Evolutionary conservation across 371 early-diverging fungal species (phyloP), one percentile per base, ranked within the genome.

Genomic region (Haplosporangium sp.): DNA sequence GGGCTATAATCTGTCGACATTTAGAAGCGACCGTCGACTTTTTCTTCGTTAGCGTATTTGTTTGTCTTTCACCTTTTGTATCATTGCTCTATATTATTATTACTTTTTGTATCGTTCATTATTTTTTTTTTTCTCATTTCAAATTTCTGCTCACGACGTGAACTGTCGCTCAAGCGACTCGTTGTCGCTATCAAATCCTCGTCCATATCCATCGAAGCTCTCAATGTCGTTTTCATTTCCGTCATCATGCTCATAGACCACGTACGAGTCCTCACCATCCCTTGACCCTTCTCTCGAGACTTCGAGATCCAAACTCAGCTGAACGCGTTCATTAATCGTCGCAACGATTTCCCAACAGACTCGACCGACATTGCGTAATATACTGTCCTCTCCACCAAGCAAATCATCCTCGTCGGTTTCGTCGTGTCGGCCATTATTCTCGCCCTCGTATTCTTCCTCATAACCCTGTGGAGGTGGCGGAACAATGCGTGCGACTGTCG

Each of bases 161-260:
- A 68, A 29, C 4, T 50, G 58, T 37, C 55, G 62, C n/a, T 48
- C 64, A 42, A 69, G 62, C 13, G 75, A 74, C 13, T 71, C 77
- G 18, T 77, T 67, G 37, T 77, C 77, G 23, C 71, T 70, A 37
- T 77, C 77, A n/a, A 59, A 69, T 0, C 67, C 61, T 1, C 70
- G 61, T 10, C 18, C 54, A 51, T 46, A 63, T 4, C 63, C 70
- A 38, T 76, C 71, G 48, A 67, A 64, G 12, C 71, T 62, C 45
- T 71, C 74, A 16, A 16, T 38, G 9, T 72, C 75, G 16, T 50
- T 55, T 12, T 67, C 68, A 6, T 54, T 46, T 5, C 45, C 56
- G 13, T 67, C 58, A 13, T 70, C 60, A 23, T 67, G 67, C 43
- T 77, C 77, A 59, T 64, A 67, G 8, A 71, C 61, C 45, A 71